Percentiles rank a stretch among this genome's conserved stretches.
Evolutionary conservation across 495 filamentous ascomycete genomes (phyloP).

Genomic region (Staphylotrichum tortipilum): DNA sequence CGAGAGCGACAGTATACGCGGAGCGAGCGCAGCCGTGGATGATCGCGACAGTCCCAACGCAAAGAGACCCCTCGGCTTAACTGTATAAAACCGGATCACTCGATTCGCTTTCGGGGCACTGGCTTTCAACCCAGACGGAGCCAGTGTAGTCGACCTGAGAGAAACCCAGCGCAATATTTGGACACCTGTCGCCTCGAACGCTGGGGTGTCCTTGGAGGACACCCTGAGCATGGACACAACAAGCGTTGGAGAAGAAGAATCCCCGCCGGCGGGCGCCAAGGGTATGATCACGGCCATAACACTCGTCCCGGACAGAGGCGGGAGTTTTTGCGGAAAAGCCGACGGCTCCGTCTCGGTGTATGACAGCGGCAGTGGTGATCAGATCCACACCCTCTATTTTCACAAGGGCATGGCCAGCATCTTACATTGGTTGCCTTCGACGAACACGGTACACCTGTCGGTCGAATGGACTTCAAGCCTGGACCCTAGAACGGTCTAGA

Average conservation of each 20-base stretch:
- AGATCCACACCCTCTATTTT: not conserved
- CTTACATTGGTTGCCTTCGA: not conserved
- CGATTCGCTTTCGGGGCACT: not conserved
- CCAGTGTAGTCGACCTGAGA: not conserved
- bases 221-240: not conserved
- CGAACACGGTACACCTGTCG: not conserved
- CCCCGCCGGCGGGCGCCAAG: not conserved
- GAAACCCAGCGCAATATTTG: not conserved
- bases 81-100: not conserved
- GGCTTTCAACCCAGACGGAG: not conserved
- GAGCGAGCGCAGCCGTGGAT: not conserved
- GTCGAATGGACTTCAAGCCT: not conserved
- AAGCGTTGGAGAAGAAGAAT: not conserved
- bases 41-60: conserved; percentile 2
- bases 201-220: not conserved
- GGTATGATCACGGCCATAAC: not conserved
- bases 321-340: not conserved
- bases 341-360: not conserved
- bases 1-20: not conserved
- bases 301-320: not conserved
- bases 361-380: not conserved
- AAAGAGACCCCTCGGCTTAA: conserved; percentile 12
- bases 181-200: not conserved
- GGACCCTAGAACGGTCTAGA: not conserved
- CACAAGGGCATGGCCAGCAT: not conserved